Base-by-base conservation (phyloP, 2,329 filamentous ascomycete species). In the Triangularia verruculosa region DNA sequence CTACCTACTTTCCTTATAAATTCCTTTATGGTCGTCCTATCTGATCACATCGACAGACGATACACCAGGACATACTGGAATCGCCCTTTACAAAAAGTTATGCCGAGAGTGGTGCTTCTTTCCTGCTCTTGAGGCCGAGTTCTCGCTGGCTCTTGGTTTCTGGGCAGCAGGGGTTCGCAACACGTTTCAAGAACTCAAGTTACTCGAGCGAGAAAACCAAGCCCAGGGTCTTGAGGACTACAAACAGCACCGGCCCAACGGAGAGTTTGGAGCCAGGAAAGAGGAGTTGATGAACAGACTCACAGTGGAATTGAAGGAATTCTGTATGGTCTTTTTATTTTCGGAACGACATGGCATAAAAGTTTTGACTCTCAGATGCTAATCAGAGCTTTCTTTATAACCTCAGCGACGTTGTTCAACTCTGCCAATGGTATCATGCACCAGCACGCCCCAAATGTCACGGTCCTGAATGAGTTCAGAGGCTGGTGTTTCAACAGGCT, bases 81-180 rank as follows among this genome's bases (percentile, higher is more conserved):
- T 30, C 15, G 55, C 55, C 6, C 28, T 32, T 13, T 24, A 27
- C 7, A 57, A 25, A 24, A 15, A 43, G 30, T 22, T 20, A 4
- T 57, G 30, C 13, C 28, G n/a, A 9, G 55, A 57, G 28, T 57
- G 55, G 55, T 27, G 20, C n/a, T 57, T 57, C 17, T 57, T 25
- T 20, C 30, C 32, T 24, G 30, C 55, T 12, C 39, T 32, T 32
- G 25, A 57, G 30, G 25, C 13, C 4, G 25, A 57, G 55, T 57
- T 57, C 20, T 57, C 30, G 5, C 13, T 57, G 9, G 55, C 15
- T 4, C 7, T 57, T 7, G 55, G 25, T 2, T 25, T 24, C 30
- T 57, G 55, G 28, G 32, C 30, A 8, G 20, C 32, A 32, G 43
- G n/a, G 20, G 30, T 15, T 6, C 55, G 17, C n/a, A 25, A 20